These are phyloP conservation scores for Neophaeococcomyces mojaviensis DNA, from an alignment of 2,329 filamentous ascomycete genomes.

Conservation along the genomic window DNA sequence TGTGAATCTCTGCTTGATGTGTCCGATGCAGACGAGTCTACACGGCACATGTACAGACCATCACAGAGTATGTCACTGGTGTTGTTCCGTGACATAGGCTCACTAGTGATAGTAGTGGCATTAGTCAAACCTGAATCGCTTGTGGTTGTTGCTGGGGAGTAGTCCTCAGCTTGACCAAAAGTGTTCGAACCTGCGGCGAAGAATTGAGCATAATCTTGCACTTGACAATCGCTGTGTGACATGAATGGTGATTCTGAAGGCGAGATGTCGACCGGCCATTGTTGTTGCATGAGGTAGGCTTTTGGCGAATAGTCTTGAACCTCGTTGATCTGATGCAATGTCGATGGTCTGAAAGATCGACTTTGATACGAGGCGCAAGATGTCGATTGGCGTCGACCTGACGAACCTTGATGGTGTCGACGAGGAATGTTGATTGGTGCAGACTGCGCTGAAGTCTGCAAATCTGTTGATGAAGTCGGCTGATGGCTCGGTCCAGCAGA, in stretches of 20 bases:
- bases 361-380: slow-evolving; percentile 30
- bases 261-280: slow-evolving; percentile 23
- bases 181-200: slow-evolving; percentile 20
- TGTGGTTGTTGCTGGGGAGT: slow-evolving; percentile 18
- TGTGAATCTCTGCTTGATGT: slow-evolving; percentile 12
- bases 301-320: slow-evolving; percentile 37
- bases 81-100: slow-evolving; percentile 38
- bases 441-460: slow-evolving; percentile 27
- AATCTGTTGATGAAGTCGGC: slow-evolving; percentile 5
- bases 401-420: slow-evolving; percentile 5
- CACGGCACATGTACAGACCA: slow-evolving; percentile 37
- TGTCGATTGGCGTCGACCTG: slow-evolving; percentile 17
- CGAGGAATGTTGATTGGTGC: slow-evolving; percentile 23
- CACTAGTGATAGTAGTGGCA: slow-evolving; percentile 27
- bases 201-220: slow-evolving; percentile 21
- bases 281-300: slow-evolving; percentile 34
- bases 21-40: slow-evolving; percentile 33
- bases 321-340: slow-evolving; percentile 29
- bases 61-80: slow-evolving; percentile 40
- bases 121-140: slow-evolving; percentile 25
- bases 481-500: slow-evolving; percentile 5
- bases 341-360: slow-evolving; percentile 30
- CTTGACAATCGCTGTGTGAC: slow-evolving; percentile 23
- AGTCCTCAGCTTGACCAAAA: slow-evolving; percentile 22
- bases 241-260: slow-evolving; percentile 16